A percentile compares a stretch with the other conserved stretches of the same genome.
These are phyloP conservation scores for Lepiota brunneoincarnata DNA, from an alignment of 768 basidiomycete genomes.

Conservation along the genomic window DNA sequence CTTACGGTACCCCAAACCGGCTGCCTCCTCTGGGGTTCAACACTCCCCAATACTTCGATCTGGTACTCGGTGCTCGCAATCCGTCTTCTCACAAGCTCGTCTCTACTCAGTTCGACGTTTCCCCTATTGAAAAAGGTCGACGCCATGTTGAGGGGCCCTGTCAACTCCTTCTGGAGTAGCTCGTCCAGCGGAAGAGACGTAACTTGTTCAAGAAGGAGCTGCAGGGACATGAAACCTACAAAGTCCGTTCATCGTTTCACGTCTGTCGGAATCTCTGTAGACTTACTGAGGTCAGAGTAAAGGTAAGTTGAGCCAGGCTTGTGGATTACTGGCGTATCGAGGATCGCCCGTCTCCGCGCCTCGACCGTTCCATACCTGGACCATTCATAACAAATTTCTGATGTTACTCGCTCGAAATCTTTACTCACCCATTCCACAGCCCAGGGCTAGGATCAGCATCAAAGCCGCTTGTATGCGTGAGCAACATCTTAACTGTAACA, in stretches of 20 bases:
- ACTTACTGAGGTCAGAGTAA: constrained; percentile 26
- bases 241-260: neutral
- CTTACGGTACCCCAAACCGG: constrained; percentile 27
- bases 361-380: constrained; percentile 21
- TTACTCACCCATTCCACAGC: constrained; percentile 21
- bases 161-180: constrained; percentile 22
- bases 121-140: constrained; percentile 24
- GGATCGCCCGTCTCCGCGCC: constrained; percentile 20
- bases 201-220: constrained; percentile 23
- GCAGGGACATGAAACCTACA: constrained; percentile 25
- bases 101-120: constrained; percentile 13
- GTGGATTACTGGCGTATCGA: constrained; percentile 20
- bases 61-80: constrained; percentile 23
- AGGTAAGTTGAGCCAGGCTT: constrained; percentile 21
- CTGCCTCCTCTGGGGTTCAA: constrained; percentile 21
- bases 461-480: constrained; percentile 28
- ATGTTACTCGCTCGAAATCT: neutral
- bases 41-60: constrained; percentile 19
- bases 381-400: neutral
- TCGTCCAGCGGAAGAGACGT: constrained; percentile 20
- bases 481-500: constrained; percentile 24
- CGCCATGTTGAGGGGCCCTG: constrained; percentile 24
- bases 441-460: constrained; percentile 25
- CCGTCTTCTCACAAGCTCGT: neutral
- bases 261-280: neutral